A percentile compares a stretch with the other conserved stretches of the same genome.
Conservation (phyloP, 495 filamentous ascomycete species). For the Aspergillus sparsus region DNA sequence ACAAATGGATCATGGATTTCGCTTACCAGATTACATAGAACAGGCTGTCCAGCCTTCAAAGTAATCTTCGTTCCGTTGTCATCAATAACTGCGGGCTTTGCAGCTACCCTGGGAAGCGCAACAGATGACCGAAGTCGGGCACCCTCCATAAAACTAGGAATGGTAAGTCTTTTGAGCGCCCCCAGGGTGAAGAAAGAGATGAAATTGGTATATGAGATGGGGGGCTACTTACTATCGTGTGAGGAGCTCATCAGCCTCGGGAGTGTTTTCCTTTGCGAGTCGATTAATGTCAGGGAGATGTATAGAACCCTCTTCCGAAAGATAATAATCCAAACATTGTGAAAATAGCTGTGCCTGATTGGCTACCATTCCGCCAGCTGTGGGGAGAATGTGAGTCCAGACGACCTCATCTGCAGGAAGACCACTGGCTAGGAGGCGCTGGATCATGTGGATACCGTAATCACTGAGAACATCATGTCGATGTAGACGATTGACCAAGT, state of each 20-base stretch:
- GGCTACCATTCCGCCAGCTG: constrained; percentile 61
- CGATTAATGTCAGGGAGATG: constrained; percentile 60
- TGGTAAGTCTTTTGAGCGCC: constrained; percentile 22
- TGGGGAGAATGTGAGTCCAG: constrained; percentile 68
- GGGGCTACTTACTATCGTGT: constrained; percentile 43
- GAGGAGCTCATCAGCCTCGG: constrained; percentile 48
- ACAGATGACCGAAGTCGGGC: constrained; percentile 58
- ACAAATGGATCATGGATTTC: not conserved
- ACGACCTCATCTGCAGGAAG: constrained; percentile 64
- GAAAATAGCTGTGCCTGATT: constrained; percentile 73
- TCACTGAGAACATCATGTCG: constrained; percentile 52
- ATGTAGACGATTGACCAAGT: constrained; percentile 45
- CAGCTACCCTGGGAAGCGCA: constrained; percentile 52
- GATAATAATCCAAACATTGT: constrained; percentile 75
- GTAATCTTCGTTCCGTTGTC: constrained; percentile 44
- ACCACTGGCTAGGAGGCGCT: constrained; percentile 61
- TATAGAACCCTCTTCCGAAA: constrained; percentile 52
- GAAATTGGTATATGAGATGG: not conserved
- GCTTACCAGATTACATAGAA: constrained; percentile 54
- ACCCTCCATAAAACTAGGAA: constrained; percentile 57
- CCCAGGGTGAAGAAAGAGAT: not conserved
- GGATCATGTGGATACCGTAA: constrained; percentile 72
- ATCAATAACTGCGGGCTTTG: constrained; percentile 40
- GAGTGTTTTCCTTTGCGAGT: constrained; percentile 48
- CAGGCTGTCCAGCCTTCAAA: constrained; percentile 47